Conservation (phyloP, 129 eudicot genomes). For the Glebionis coronaria region DNA sequence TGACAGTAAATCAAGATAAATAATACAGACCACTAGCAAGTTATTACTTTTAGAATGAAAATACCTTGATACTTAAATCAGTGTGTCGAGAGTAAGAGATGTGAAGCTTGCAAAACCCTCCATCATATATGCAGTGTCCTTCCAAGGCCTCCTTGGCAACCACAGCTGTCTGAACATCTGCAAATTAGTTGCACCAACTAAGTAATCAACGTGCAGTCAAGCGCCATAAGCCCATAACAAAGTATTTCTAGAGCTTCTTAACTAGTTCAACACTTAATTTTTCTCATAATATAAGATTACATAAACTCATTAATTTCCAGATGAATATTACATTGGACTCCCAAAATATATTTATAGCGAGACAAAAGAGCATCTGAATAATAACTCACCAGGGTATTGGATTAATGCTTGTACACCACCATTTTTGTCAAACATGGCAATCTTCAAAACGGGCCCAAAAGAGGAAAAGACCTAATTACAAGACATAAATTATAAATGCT, state of each 20-base stretch:
- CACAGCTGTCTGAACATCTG: constrained; percentile 91
- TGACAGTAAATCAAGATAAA: neutral
- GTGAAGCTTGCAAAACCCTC: constrained; percentile 98
- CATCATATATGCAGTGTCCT: constrained; percentile 97
- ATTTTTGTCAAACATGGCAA: constrained; percentile 98
- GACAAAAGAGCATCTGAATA: neutral
- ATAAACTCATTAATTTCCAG: neutral
- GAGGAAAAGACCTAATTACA: constrained; percentile 71
- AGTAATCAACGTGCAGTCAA: neutral
- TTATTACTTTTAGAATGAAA: neutral
- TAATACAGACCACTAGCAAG: neutral
- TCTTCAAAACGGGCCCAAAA: constrained; percentile 87
- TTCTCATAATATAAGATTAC: neutral
- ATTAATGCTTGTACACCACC: constrained; percentile 95
- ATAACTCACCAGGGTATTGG: constrained; percentile 43
- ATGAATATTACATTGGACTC: too few species aligned
- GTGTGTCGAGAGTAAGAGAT: constrained; percentile 94
- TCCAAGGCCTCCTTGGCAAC: constrained; percentile 90
- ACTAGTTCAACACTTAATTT: neutral
- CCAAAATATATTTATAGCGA: too few species aligned
- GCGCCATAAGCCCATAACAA: neutral
- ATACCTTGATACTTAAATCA: constrained; percentile 91
- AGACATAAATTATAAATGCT: neutral
- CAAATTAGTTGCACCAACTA: constrained; percentile 10
- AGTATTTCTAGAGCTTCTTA: neutral